Evolutionary conservation across 2,329 filamentous ascomycete species (phyloP), one percentile per base, ranked within the genome.

Genomic region (Xylaria sp.): DNA sequence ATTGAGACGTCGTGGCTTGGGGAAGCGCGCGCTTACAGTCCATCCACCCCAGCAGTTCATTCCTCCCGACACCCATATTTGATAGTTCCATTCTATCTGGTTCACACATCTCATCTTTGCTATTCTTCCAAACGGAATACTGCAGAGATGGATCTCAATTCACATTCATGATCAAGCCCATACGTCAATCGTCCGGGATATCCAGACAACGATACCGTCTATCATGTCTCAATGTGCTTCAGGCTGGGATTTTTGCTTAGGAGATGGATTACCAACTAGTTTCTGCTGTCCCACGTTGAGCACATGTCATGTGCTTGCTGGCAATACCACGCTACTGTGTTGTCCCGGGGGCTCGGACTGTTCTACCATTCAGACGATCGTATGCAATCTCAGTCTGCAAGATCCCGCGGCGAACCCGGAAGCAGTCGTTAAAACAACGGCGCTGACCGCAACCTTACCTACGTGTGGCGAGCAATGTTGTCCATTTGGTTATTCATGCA

Each of bases 191-290:
- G n/a, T 20, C n/a, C 18, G 7, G n/a, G n/a, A n/a, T 20, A 20
- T 18, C 44, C 18, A 20, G n/a, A 48, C 18, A 6, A 48, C 44
- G 6, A 46, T 46, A 15, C 9, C 20, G 44, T 23, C 44, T 48
- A 18, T 48, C n/a, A 48, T 48, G 44, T 48, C 44, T n/a, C 44
- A 20, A 48, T 48, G 44, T 48, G 44, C 44, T 48, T 48, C n/a
- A 20, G 44, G 44, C 44, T 48, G 44, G 44, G 9, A 18, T 48
- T 8, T 48, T 18, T 48, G 44, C n/a, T 20, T 18, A 20, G 44
- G 3, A 48, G n/a, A n/a, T 20, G 44, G 44, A 7, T 18, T 48
- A 10, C 44, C 44, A 20, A 23, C 3, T 23, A 10, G 23, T 48
- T 48, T 23, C 9, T 48, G 44, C n/a, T 48, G 44, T 12, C 6